Evolutionary conservation across 495 filamentous ascomycete genomes (phyloP), one percentile per base, ranked within the genome.

Genomic region (Sporormia fimetaria): DNA sequence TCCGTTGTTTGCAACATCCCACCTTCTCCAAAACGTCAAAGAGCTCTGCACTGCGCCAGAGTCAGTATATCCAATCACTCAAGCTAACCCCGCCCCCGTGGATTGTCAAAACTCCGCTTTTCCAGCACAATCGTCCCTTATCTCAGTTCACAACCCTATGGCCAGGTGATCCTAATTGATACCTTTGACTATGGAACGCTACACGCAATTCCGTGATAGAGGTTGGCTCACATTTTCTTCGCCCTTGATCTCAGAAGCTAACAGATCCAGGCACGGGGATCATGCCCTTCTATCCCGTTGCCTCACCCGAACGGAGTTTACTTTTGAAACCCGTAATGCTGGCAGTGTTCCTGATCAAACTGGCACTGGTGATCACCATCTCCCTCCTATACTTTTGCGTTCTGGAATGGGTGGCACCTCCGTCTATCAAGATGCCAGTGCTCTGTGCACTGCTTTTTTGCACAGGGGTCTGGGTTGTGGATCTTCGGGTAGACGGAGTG

Each of bases 251-350:
- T n/a, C n/a, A n/a, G n/a, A n/a, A n/a, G n/a, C n/a, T n/a, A n/a
- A n/a, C n/a, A n/a, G n/a, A n/a, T n/a, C n/a, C 57, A 98, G 90
- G 87, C 49, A 92, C 90, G 40, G 90, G 87, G 52, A 90, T 96
- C 54, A 86, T 92, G 39, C 90, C 90, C 17, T 99, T 96, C 68
- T 73, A 95, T 40, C 87, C 92, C 3, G 70, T 85, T 20, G 65
- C 76, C 12, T 71, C 74, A 0, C 67, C 75, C 11, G 60, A 73
- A 2, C 70, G 80, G 2, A 62, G 70, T 16, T 53, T 80, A 14
- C 69, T 75, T 12, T 55, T 37, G 42, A 70, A 78, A 0, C 67
- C 80, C 9, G 50, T 79, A 14, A 76, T 79, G 49, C 49, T 76
- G 31, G 72, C 84, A 55, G 66, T 96, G 44, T 87, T 94, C 59